Evolutionary conservation across 257 asterid genomes (phyloP).

Genomic region (Solanum arcanum): DNA sequence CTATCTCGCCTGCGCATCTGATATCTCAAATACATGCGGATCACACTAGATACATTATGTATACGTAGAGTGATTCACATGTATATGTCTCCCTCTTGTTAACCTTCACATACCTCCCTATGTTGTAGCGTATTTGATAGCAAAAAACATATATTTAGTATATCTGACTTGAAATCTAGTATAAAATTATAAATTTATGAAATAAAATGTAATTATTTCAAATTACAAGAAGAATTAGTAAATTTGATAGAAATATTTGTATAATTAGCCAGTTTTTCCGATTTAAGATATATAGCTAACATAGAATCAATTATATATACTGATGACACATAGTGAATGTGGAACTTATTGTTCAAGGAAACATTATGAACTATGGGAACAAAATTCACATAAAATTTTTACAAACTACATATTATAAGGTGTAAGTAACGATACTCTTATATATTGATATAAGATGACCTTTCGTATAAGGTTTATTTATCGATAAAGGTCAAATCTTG

Average conservation of each 20-base stretch:
- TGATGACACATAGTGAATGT: background rate
- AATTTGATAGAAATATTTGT: too few species aligned
- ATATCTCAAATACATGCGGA: background rate
- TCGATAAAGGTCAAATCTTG: background rate
- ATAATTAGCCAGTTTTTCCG: too few species aligned
- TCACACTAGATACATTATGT: background rate
- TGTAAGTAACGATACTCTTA: background rate
- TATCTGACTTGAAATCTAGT: too few species aligned
- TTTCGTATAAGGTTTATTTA: background rate
- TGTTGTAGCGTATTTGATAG: background rate
- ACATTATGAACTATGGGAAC: background rate
- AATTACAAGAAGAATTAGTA: too few species aligned
- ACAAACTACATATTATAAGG: background rate
- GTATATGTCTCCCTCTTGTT: background rate
- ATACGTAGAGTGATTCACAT: background rate
- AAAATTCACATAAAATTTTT: background rate
- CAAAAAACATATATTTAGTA: too few species aligned
- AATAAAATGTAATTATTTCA: too few species aligned
- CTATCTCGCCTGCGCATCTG: background rate
- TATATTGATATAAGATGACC: background rate
- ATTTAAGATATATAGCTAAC: background rate
- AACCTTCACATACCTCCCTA: background rate
- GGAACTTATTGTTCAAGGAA: background rate
- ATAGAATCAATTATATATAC: too few species aligned
- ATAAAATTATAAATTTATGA: too few species aligned